phyloP scores from a whole-genome alignment of 2,329 filamentous ascomycete species.

The Stagonosporopsis chrysanthemi region DNA sequence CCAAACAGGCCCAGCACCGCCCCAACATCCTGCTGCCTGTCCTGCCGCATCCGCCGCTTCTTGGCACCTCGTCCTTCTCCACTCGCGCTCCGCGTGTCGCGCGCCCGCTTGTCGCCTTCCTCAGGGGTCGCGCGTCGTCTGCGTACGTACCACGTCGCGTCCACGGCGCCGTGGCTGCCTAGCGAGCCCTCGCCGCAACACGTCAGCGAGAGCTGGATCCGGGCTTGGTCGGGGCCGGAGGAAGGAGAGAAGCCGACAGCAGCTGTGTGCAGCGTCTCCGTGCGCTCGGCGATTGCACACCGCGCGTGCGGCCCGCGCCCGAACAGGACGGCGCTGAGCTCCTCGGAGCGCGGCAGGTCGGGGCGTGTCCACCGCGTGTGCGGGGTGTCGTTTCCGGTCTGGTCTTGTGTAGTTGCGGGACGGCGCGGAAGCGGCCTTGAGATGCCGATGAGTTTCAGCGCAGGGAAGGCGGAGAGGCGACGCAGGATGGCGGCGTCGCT shows the following conservation, averaged over 20 bases:
- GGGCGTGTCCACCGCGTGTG: background rate
- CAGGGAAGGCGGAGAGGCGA: background rate
- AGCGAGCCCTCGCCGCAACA: background rate
- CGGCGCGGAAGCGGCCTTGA: background rate
- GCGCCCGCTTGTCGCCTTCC: background rate
- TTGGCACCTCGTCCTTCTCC: conserved; percentile 3
- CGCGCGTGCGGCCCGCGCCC: background rate
- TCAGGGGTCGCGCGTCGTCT: background rate
- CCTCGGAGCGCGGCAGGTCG: background rate
- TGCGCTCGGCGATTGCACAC: background rate
- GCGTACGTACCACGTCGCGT: conserved; percentile 2
- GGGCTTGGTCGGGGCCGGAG: no score
- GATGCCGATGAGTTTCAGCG: background rate
- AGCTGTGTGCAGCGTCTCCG: background rate
- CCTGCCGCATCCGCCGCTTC: conserved; percentile 23
- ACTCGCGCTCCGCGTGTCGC: background rate
- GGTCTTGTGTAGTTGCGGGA: background rate
- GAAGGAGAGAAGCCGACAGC: background rate
- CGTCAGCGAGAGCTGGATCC: background rate
- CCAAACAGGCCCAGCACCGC: conserved; percentile 23
- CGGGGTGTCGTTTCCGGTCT: no score
- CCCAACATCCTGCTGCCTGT: conserved; percentile 25
- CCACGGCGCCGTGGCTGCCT: no score
- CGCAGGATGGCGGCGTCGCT: background rate
- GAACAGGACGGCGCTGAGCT: background rate